Evolutionary conservation across 495 filamentous ascomycete genomes (phyloP).

Genomic region (Penicillium bialowiezense): DNA sequence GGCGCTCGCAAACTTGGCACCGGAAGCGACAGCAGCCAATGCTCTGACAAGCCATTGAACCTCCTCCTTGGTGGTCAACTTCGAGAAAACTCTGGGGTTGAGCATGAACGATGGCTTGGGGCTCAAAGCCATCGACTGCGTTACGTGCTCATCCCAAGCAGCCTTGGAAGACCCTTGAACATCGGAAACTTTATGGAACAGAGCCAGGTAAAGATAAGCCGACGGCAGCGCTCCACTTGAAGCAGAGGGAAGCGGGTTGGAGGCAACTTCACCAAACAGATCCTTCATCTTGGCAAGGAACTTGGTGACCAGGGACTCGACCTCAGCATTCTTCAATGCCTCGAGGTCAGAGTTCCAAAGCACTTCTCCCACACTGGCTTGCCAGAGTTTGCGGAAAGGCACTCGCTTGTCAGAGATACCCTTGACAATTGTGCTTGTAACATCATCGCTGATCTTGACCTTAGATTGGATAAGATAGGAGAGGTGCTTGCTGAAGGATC

Average conservation of each 20-base stretch:
- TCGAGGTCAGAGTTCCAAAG: constrained; percentile 57
- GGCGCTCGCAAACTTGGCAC: constrained; percentile 29
- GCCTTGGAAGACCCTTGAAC: constrained; percentile 31
- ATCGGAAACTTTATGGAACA: constrained; percentile 40
- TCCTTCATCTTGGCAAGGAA: constrained; percentile 66
- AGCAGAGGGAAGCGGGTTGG: constrained; percentile 71
- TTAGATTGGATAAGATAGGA: constrained; percentile 55
- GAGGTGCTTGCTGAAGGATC: constrained; percentile 62
- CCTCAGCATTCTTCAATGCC: constrained; percentile 42
- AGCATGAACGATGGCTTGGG: constrained; percentile 84
- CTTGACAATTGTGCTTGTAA: constrained; percentile 70
- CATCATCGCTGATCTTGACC: constrained; percentile 56
- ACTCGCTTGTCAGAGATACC: constrained; percentile 81
- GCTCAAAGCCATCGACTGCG: constrained; percentile 59
- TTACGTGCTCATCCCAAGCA: constrained; percentile 49
- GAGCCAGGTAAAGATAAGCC: constrained; percentile 68
- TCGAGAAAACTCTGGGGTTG: constrained; percentile 78
- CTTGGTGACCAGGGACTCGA: constrained; percentile 41
- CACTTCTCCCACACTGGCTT: constrained; percentile 67
- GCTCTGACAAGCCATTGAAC: constrained; percentile 71
- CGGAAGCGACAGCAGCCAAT: constrained; percentile 57
- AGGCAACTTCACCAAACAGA: constrained; percentile 68
- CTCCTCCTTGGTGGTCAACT: constrained; percentile 69
- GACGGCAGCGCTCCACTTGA: constrained; percentile 74
- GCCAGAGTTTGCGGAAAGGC: constrained; percentile 77